Percentiles rank a stretch among this genome's conserved stretches.
Evolutionary conservation across 83 land plant species (phyloP).

Genomic region (Thuja plicata): DNA sequence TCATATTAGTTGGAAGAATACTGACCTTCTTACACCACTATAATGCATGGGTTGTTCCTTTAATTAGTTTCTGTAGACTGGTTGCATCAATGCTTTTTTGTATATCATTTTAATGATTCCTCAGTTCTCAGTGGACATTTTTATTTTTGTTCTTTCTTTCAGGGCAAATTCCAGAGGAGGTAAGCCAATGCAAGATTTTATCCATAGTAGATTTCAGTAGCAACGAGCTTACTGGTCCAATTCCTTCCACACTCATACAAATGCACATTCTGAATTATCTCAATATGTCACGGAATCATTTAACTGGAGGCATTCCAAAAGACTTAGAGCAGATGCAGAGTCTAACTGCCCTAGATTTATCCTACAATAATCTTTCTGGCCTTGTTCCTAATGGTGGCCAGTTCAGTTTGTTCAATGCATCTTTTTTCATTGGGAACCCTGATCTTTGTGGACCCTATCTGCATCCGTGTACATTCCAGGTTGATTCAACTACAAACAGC

Average conservation of each 20-base stretch:
- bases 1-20: neutral
- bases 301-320: slow-evolving; percentile 57
- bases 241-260: slow-evolving; percentile 51
- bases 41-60: neutral
- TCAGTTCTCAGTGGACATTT: neutral
- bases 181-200: slow-evolving; percentile 49
- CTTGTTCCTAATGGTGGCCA: slow-evolving; percentile 41
- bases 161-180: slow-evolving; percentile 41
- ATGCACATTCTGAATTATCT: slow-evolving; percentile 63
- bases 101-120: neutral
- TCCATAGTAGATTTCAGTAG: slow-evolving; percentile 63
- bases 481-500: neutral
- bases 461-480: slow-evolving; percentile 34
- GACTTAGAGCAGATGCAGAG: slow-evolving; percentile 59
- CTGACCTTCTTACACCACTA: neutral
- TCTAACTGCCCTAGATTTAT: slow-evolving; percentile 65
- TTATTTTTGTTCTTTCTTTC: neutral
- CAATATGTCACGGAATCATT: slow-evolving; percentile 64
- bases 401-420: slow-evolving; percentile 59
- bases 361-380: slow-evolving; percentile 75
- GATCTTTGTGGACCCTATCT: slow-evolving; percentile 47
- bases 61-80: neutral
- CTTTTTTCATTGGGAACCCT: slow-evolving; percentile 61
- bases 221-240: slow-evolving; percentile 61
- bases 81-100: neutral